Conservation (phyloP, 352 stramenopile species). For the Lagenidium sp. region DNA sequence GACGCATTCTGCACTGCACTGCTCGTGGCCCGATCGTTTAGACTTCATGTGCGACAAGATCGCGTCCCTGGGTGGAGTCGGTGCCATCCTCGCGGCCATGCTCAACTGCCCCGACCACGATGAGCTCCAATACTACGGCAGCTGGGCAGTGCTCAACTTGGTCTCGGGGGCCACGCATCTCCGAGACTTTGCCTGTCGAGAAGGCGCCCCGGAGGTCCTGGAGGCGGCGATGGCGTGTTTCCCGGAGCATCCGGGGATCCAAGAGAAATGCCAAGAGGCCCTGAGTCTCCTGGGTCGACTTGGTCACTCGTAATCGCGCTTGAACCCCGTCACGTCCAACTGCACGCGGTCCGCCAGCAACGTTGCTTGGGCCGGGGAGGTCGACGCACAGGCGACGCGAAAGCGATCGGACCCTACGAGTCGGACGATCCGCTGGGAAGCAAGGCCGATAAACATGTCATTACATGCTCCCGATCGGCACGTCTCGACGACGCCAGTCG, state of each 20-base stretch:
- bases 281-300: conserved; percentile 50
- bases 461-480: too few species aligned
- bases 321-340: conserved; percentile 13
- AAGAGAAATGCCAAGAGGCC: conserved; percentile 61
- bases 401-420: conserved; percentile 25
- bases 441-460: too few species aligned
- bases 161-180: conserved; percentile 37
- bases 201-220: conserved; percentile 74
- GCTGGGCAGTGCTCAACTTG: conserved; percentile 65
- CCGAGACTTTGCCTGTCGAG: conserved; percentile 43
- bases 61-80: conserved; percentile 42
- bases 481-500: too few species aligned
- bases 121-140: conserved; percentile 51
- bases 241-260: conserved; percentile 59
- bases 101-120: conserved; percentile 57
- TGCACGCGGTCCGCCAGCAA: conserved; percentile 36
- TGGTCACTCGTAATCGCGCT: too few species aligned
- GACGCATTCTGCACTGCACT: background rate
- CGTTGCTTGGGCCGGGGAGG: background rate
- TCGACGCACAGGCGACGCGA: conserved; percentile 18
- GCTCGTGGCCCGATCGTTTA: conserved; percentile 7
- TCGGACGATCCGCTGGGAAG: conserved; percentile 23
- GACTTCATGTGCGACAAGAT: conserved; percentile 64
- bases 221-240: conserved; percentile 79
- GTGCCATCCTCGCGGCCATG: conserved; percentile 66